Percentiles rank a stretch among this genome's conserved stretches.
Conservation (phyloP, 2,329 filamentous ascomycete species). For the Pezicula carpinea region DNA sequence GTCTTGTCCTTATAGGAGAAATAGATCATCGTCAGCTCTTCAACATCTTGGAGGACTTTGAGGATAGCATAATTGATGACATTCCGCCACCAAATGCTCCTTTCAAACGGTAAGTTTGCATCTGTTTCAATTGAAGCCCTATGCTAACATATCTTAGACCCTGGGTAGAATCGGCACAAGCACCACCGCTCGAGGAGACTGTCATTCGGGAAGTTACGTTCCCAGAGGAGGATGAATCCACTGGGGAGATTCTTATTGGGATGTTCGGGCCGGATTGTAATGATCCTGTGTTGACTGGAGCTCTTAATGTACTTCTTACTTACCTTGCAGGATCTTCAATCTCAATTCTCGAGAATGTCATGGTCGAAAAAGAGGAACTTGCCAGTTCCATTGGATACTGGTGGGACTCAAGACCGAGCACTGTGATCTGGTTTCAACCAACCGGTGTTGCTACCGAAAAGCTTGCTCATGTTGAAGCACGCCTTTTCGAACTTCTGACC, state of each 20-base stretch:
- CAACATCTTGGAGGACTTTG: slow-evolving; percentile 79
- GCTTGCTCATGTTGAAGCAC: slow-evolving; percentile 76
- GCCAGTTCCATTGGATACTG: slow-evolving; percentile 80
- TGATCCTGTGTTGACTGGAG: slow-evolving; percentile 62
- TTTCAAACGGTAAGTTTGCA: slow-evolving; percentile 54
- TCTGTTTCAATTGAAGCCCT: not conserved
- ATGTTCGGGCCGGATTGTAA: slow-evolving; percentile 84
- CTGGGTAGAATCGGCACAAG: slow-evolving; percentile 84
- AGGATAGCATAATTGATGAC: slow-evolving; percentile 76
- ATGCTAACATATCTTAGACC: slow-evolving; percentile 41
- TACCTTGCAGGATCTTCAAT: slow-evolving; percentile 94
- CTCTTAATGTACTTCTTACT: slow-evolving; percentile 72
- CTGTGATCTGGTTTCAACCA: slow-evolving; percentile 79
- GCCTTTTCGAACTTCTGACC: slow-evolving; percentile 77
- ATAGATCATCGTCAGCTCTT: slow-evolving; percentile 78
- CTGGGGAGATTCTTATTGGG: slow-evolving; percentile 78
- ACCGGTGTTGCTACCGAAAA: slow-evolving; percentile 85
- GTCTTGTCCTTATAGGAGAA: slow-evolving; percentile 87
- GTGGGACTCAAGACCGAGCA: slow-evolving; percentile 74
- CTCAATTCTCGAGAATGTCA: slow-evolving; percentile 81
- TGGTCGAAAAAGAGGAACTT: slow-evolving; percentile 91
- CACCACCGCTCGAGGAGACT: slow-evolving; percentile 67
- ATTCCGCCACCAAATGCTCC: slow-evolving; percentile 71
- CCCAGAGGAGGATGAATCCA: slow-evolving; percentile 93
- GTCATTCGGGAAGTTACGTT: slow-evolving; percentile 79